Percentiles rank a stretch among this genome's conserved stretches.
Conservation (phyloP, 345 rosid genomes). For the Salix exigua region DNA sequence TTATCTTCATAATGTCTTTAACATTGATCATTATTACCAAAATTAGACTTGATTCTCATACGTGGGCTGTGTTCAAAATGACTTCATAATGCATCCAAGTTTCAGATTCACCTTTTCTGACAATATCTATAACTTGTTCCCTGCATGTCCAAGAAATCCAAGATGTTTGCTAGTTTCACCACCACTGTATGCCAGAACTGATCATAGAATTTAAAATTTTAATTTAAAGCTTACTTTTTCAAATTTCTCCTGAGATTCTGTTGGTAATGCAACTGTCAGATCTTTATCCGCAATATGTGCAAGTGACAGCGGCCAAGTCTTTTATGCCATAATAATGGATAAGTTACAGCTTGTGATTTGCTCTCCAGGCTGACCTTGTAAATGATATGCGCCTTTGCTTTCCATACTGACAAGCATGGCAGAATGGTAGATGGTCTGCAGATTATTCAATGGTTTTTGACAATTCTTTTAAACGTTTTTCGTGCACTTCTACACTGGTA, state of each 20-base stretch:
- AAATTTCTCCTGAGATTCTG: conserved; percentile 61
- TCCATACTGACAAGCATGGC: too few species aligned
- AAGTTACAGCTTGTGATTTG: too few species aligned
- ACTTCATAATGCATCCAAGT: not conserved
- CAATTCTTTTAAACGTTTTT: conserved; percentile 75
- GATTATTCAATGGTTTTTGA: conserved; percentile 73
- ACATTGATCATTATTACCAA: not conserved
- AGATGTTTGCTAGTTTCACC: not conserved
- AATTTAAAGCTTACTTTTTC: conserved; percentile 45
- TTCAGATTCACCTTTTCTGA: not conserved
- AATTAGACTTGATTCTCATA: not conserved
- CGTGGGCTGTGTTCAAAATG: not conserved
- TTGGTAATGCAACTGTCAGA: too few species aligned
- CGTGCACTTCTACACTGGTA: conserved; percentile 55
- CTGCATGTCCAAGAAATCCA: not conserved
- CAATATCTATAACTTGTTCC: not conserved
- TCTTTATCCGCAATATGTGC: too few species aligned
- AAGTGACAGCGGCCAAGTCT: too few species aligned
- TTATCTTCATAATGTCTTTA: not conserved
- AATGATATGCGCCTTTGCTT: too few species aligned
- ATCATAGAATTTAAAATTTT: not conserved
- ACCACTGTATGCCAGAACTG: not conserved
- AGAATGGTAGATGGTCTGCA: too few species aligned
- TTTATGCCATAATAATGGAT: too few species aligned
- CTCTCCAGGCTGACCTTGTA: too few species aligned